Percentiles rank a stretch among this genome's conserved stretches.
phyloP scores from a whole-genome alignment of 441 rosid genomes.

The Mallotus repandus region DNA sequence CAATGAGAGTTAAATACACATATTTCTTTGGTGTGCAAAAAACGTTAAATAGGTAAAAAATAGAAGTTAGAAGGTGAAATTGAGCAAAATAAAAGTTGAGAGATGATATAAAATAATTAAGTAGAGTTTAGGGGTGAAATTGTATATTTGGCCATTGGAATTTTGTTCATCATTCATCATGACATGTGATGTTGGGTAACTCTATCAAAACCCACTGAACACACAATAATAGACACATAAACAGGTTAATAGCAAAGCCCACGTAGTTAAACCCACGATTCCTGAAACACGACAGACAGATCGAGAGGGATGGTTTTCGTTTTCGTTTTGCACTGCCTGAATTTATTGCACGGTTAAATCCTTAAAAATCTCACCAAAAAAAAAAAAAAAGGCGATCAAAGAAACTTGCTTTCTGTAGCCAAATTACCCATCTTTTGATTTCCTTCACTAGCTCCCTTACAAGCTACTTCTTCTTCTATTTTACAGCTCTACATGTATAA shows the following conservation, averaged over 20 bases:
- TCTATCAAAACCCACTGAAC: neutral
- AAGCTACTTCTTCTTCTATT: conserved; percentile 8
- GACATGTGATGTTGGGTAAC: neutral
- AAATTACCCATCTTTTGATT: neutral
- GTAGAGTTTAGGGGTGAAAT: no score
- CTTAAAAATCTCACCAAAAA: neutral
- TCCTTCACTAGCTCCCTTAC: conserved; percentile 14
- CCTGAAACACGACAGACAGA: neutral
- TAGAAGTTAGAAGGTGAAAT: no score
- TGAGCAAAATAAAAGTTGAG: no score
- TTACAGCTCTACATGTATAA: neutral
- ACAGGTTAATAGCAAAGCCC: neutral
- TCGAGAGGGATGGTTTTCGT: no score
- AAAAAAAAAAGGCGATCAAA: neutral
- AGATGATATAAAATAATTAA: no score
- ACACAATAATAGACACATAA: neutral
- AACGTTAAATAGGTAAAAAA: no score
- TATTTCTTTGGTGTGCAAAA: no score
- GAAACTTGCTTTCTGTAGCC: neutral
- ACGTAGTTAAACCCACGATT: conserved; percentile 6
- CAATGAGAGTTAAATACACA: no score
- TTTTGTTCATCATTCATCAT: neutral
- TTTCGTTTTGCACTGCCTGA: neutral
- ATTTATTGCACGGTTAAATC: conserved; percentile 14
- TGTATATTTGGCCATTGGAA: no score